Percentiles rank a stretch among this genome's conserved stretches.
Conservation (phyloP, 2,329 filamentous ascomycete species). For the Corinectria fuckeliana region DNA sequence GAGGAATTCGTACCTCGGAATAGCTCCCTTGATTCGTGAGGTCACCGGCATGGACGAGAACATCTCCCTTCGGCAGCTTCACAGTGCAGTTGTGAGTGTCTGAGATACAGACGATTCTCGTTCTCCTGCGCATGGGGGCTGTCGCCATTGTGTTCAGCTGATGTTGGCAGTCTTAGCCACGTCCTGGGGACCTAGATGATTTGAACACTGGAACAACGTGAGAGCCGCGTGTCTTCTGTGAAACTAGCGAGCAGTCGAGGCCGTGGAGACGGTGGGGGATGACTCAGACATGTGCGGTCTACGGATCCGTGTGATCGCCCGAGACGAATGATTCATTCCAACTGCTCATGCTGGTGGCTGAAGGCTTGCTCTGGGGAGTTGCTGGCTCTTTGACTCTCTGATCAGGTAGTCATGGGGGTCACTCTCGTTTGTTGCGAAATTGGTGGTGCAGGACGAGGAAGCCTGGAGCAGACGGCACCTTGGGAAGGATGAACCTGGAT, state of each 20-base stretch:
- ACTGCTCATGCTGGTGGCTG: too few relatives aligned
- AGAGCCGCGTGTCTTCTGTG: neutral
- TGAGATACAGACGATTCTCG: conserved; percentile 76
- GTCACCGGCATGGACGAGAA: conserved; percentile 79
- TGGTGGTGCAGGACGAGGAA: neutral
- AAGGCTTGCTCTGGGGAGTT: too few relatives aligned
- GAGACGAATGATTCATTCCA: neutral
- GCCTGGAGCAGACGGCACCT: neutral
- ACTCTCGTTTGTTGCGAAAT: neutral
- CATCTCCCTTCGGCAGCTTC: conserved; percentile 73
- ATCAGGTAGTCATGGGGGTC: neutral
- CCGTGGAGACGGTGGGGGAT: conserved; percentile 11
- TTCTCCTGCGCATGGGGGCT: conserved; percentile 46
- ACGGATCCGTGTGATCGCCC: neutral
- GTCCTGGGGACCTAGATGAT: conserved; percentile 21
- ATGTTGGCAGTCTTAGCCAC: neutral
- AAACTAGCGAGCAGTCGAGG: conserved; percentile 5
- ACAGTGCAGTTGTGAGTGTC: conserved; percentile 75
- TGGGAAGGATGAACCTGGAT: neutral
- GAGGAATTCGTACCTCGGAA: conserved; percentile 50
- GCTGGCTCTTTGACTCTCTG: neutral
- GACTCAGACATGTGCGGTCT: conserved; percentile 11
- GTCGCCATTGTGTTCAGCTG: conserved; percentile 21
- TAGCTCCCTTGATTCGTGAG: conserved; percentile 74
- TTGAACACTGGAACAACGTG: conserved; percentile 5